Evolutionary conservation across 768 basidiomycete genomes (phyloP), one percentile per base, ranked within the genome.

Genomic region (Lentinula boryana): DNA sequence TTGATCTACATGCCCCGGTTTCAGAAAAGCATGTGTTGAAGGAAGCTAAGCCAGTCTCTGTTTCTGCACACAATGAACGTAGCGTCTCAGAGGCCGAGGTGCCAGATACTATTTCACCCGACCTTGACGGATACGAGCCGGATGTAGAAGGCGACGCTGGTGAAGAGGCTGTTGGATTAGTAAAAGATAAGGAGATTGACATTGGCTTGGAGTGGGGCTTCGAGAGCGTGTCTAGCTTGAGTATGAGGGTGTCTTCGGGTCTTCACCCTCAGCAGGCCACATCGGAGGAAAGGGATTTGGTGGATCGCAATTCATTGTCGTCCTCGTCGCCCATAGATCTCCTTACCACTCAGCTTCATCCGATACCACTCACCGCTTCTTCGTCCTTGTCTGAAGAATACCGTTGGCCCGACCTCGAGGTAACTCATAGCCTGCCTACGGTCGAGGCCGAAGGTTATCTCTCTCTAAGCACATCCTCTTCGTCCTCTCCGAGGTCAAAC

Each of bases 1-100:
- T 58, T 58, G 57, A 58, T n/a, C 48, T 58, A 6, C 55, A 56
- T 40, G 41, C 40, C 23, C 55, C 55, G 40, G 55, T 32, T 40
- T n/a, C 36, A 38, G 55, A 43, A 6, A 15, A 40, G 53, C 21
- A 27, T 27, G 4, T 43, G 12, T 2, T 10, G 40, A 35, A 3
- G 7, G n/a, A 40, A 5, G 1, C 3, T 4, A 15, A 21, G n/a
- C 53, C 53, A n/a, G 2, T 38, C 16, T 23, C 36, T 15, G 21
- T 40, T 21, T 32, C 53, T 54, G 10, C 38, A 21, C 35, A 13
- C n/a, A 4, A 32, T 16, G 50, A 33, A 16, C 12, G 9, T 13
- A 35, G 12, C 12, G 31, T 5, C 13, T n/a, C 16, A 15, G 35
- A 18, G 21, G 53, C 2, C 9, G 38, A 32, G 33, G 36, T 32